phyloP scores from a whole-genome alignment of 2,329 filamentous ascomycete genomes.

The Falciphora oryzae region DNA sequence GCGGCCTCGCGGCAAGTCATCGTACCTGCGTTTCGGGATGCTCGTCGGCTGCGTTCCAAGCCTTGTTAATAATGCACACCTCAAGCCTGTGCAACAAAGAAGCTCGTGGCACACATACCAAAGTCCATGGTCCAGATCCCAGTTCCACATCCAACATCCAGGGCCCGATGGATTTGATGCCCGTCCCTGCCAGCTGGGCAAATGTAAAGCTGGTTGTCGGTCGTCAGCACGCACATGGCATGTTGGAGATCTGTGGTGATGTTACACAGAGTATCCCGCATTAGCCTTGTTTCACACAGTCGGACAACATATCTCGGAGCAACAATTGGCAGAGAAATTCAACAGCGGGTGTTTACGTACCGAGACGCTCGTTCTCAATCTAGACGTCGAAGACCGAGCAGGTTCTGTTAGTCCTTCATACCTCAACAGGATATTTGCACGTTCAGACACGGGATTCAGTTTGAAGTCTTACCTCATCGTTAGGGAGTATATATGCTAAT shows the following conservation, averaged over 20 bases:
- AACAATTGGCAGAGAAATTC: too few species aligned
- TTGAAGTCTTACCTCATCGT: neutral
- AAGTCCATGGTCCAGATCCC: conserved; percentile 11
- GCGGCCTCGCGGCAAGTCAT: neutral
- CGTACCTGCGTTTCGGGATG: conserved; percentile 8
- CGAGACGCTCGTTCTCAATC: conserved; percentile 8
- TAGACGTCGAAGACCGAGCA: neutral
- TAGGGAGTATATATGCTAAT: conserved; percentile 1
- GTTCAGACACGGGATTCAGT: neutral
- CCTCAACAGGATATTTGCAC: neutral
- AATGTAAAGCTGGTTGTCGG: conserved; percentile 14
- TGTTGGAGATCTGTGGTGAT: conserved; percentile 14
- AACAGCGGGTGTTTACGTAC: neutral
- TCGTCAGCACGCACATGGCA: conserved; percentile 13
- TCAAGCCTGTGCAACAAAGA: neutral
- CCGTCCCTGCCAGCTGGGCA: conserved; percentile 6
- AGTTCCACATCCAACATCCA: conserved; percentile 9
- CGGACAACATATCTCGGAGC: too few species aligned
- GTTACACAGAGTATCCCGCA: neutral
- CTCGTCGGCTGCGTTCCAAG: conserved; percentile 7
- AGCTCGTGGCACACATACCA: conserved; percentile 1
- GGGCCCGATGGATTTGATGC: neutral
- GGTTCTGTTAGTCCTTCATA: neutral
- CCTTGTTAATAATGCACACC: neutral
- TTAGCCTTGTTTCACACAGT: neutral